These are phyloP conservation scores for Acacia crassicarpa DNA, from an alignment of 306 rosid species.

Conservation along the genomic window DNA sequence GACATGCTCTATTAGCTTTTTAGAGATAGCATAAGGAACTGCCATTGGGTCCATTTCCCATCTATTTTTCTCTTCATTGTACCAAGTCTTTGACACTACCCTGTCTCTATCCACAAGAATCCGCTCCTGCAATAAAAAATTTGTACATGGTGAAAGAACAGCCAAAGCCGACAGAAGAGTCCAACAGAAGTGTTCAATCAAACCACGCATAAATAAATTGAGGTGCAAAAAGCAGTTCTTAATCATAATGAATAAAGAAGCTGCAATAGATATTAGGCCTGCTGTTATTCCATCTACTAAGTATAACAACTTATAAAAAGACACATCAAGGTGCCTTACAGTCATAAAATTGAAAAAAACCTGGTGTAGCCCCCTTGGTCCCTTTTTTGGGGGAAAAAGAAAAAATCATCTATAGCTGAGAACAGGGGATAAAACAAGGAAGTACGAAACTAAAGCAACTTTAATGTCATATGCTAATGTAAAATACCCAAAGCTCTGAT, in stretches of 20 bases:
- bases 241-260: slow-evolving; percentile 5
- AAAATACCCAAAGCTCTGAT: neutral
- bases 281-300: slow-evolving; percentile 6
- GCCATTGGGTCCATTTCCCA: slow-evolving; percentile 97
- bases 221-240: neutral
- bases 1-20: slow-evolving; percentile 66
- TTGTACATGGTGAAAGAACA: slow-evolving; percentile 16
- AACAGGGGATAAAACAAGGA: neutral
- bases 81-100: slow-evolving; percentile 86
- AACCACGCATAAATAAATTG: neutral
- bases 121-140: slow-evolving; percentile 59
- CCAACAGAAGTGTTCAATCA: slow-evolving; percentile 23
- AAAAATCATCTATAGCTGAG: neutral
- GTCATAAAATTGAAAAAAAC: neutral
- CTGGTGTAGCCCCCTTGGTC: neutral
- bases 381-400: neutral
- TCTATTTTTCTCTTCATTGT: slow-evolving; percentile 73
- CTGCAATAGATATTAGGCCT: neutral
- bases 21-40: slow-evolving; percentile 80
- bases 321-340: slow-evolving; percentile 10
- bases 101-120: slow-evolving; percentile 89
- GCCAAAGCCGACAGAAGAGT: slow-evolving; percentile 15
- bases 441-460: neutral
- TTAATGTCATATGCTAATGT: slow-evolving; percentile 6
- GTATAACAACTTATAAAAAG: slow-evolving; percentile 2